Percentiles rank a stretch among this genome's conserved stretches.
Evolutionary conservation across 1,139 yeast genomes (phyloP).

Genomic region (Suhomyces anneliseae): DNA sequence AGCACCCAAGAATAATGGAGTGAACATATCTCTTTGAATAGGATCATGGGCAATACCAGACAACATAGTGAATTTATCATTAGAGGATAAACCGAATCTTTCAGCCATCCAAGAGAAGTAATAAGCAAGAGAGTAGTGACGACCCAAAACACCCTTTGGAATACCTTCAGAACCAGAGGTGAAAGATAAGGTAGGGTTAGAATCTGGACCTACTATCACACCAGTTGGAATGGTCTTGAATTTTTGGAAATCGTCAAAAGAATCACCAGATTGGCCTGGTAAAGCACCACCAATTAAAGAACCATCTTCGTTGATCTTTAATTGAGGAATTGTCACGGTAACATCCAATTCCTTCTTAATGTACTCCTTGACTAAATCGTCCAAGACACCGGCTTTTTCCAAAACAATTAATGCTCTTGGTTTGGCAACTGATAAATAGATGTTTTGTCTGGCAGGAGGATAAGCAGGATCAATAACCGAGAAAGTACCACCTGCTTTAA

Average conservation of each 20-base stretch:
- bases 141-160: slow-evolving; percentile 97
- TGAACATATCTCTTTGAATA: slow-evolving; percentile 97
- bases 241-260: slow-evolving; percentile 47
- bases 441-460: slow-evolving; percentile 96
- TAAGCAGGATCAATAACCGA: slow-evolving; percentile 98
- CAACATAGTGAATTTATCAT: slow-evolving; percentile 93
- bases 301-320: slow-evolving; percentile 80
- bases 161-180: slow-evolving; percentile 99
- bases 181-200: slow-evolving; percentile 93
- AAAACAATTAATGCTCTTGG: slow-evolving; percentile 90
- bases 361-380: slow-evolving; percentile 73
- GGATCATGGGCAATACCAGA: slow-evolving; percentile 99
- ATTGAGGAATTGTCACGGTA: slow-evolving; percentile 69
- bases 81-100: slow-evolving; percentile 70
- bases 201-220: slow-evolving; percentile 95
- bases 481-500: slow-evolving; percentile 97
- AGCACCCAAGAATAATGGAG: slow-evolving; percentile 96
- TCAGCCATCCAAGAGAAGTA: slow-evolving; percentile 99
- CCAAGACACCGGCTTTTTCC: slow-evolving; percentile 83
- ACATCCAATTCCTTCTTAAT: slow-evolving; percentile 71
- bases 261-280: slow-evolving; percentile 39
- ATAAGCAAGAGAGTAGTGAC: slow-evolving; percentile 94
- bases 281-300: slow-evolving; percentile 58
- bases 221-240: slow-evolving; percentile 66
- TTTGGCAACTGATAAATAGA: slow-evolving; percentile 87